A percentile compares a stretch with the other conserved stretches of the same genome.
Conservation (phyloP, 108 stramenopile genomes). For the Thalassiosira profunda region DNA sequence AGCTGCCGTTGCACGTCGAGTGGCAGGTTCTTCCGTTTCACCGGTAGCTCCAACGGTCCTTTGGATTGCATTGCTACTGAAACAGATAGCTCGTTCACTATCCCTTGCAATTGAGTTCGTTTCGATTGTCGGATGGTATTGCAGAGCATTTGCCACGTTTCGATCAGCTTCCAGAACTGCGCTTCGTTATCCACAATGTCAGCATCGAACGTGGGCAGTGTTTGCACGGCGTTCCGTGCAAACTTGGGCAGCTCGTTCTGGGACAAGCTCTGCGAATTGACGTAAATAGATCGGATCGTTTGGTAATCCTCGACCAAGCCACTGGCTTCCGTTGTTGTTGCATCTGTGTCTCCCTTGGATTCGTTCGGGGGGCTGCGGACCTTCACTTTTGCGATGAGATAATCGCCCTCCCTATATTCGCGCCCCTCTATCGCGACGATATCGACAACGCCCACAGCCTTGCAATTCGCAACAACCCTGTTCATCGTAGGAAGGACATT, state of each 20-base stretch:
- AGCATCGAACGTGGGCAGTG: constrained; percentile 19
- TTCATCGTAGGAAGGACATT: constrained; percentile 5
- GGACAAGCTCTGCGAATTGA: constrained; percentile 46
- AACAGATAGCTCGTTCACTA: constrained; percentile 70
- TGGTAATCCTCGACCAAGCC: constrained; percentile 48
- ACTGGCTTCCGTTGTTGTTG: constrained; percentile 15
- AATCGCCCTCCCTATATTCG: constrained; percentile 41
- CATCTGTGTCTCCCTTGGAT: constrained; percentile 4
- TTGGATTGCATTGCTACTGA: constrained; percentile 45
- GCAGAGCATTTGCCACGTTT: constrained; percentile 78
- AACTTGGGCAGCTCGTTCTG: constrained; percentile 51
- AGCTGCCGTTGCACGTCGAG: constrained; percentile 48
- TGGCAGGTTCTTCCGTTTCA: constrained; percentile 62
- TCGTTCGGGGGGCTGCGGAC: constrained; percentile 11
- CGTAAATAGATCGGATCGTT: constrained; percentile 56
- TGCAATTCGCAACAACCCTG: constrained; percentile 49
- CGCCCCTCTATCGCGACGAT: constrained; percentile 42
- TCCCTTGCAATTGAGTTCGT: constrained; percentile 38
- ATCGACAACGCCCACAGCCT: constrained; percentile 57
- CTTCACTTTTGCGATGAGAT: constrained; percentile 49
- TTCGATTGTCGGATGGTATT: constrained; percentile 60
- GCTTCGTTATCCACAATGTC: constrained; percentile 13
- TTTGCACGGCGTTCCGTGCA: constrained; percentile 30
- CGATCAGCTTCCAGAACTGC: constrained; percentile 60
- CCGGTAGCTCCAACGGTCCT: constrained; percentile 71